These are phyloP conservation scores for Talaromyces thailandensis DNA, from an alignment of 495 filamentous ascomycete species.

Conservation along the genomic window DNA sequence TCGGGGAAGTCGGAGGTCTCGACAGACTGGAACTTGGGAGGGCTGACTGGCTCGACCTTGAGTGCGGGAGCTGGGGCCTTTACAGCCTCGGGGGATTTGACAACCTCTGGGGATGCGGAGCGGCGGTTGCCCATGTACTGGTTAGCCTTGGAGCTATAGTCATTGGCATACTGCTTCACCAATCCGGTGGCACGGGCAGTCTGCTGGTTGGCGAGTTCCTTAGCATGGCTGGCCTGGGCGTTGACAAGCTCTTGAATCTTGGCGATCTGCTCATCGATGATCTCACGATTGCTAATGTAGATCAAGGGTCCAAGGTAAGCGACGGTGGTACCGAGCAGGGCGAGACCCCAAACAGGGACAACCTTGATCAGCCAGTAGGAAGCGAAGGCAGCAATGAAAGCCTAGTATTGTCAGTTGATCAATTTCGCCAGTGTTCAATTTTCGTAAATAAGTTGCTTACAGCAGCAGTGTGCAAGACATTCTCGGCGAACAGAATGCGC, in stretches of 20 bases:
- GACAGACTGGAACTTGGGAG: conserved; percentile 22
- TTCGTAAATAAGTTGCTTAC: conserved; percentile 41
- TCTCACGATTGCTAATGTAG: conserved; percentile 87
- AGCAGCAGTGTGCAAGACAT: conserved; percentile 66
- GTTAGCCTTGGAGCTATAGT: conserved; percentile 80
- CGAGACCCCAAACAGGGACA: conserved; percentile 86
- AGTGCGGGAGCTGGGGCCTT: conserved; percentile 26
- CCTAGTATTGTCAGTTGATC: conserved; percentile 37
- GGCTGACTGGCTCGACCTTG: conserved; percentile 25
- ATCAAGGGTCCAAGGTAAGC: conserved; percentile 81
- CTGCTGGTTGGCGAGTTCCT: conserved; percentile 71
- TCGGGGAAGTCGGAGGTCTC: conserved; percentile 49
- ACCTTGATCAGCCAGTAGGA: conserved; percentile 93
- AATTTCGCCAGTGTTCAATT: not conserved
- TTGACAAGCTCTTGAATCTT: conserved; percentile 62
- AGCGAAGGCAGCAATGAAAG: conserved; percentile 68
- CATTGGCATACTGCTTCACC: conserved; percentile 71
- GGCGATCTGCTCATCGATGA: conserved; percentile 79
- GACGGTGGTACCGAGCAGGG: conserved; percentile 64
- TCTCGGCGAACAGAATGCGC: conserved; percentile 91
- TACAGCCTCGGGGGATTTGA: conserved; percentile 35
- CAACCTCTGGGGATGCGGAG: conserved; percentile 37
- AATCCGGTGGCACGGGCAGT: conserved; percentile 66
- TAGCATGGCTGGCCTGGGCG: conserved; percentile 73
- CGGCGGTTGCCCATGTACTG: conserved; percentile 52